Conservation (phyloP, 2,329 filamentous ascomycete species). For the Talaromyces sp. region DNA sequence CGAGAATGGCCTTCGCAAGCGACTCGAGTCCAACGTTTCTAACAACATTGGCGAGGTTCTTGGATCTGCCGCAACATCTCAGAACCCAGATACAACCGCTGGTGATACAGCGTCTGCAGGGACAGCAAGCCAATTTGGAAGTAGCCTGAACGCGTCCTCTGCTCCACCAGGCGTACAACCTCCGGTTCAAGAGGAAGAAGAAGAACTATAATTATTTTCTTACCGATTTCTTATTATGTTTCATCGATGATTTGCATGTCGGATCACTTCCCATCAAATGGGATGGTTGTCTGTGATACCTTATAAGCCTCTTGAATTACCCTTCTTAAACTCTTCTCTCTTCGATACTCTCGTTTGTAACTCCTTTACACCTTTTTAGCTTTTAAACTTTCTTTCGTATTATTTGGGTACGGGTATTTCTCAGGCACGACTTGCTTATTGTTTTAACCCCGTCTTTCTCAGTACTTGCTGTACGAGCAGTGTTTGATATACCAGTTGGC, state of each 20-base stretch:
- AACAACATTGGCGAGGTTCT: conserved; percentile 32
- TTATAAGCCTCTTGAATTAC: neutral
- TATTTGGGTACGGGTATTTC: neutral
- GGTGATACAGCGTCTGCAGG: conserved; percentile 10
- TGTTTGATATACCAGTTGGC: neutral
- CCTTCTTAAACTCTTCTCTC: neutral
- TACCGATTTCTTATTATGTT: neutral
- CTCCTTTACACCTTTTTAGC: neutral
- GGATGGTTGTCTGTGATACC: neutral
- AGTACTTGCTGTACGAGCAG: neutral
- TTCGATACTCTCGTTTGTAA: neutral
- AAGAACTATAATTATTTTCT: neutral
- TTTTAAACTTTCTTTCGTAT: neutral
- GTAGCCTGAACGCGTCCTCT: conserved; percentile 5
- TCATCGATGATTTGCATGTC: neutral
- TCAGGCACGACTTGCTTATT: neutral
- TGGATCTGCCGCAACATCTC: conserved; percentile 12
- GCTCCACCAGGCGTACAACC: neutral
- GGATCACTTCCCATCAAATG: neutral
- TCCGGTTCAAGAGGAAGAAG: conserved; percentile 5
- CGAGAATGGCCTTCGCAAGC: conserved; percentile 33
- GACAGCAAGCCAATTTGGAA: conserved; percentile 10
- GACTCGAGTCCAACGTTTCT: conserved; percentile 29
- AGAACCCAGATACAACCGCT: conserved; percentile 1
- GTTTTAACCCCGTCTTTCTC: neutral